Evolutionary conservation across 2,329 filamentous ascomycete genomes (phyloP).

Genomic region (Trichophyton schoenleinii): DNA sequence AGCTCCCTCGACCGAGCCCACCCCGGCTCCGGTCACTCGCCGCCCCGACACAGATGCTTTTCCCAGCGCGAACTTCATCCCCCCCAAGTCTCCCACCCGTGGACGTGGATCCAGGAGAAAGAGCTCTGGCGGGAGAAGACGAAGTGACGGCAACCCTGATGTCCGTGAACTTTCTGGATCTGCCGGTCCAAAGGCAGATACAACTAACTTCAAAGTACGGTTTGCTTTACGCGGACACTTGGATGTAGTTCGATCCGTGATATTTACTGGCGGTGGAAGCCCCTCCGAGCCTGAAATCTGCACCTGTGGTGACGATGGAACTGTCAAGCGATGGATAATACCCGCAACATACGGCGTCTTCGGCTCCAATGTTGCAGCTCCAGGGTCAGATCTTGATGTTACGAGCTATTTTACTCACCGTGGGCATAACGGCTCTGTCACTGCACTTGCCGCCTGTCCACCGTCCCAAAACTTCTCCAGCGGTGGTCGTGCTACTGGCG

Average conservation of each 20-base stretch:
- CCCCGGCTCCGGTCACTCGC: conserved; percentile 36
- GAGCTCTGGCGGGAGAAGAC: conserved; percentile 60
- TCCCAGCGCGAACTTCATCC: conserved; percentile 62
- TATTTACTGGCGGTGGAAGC: conserved; percentile 92
- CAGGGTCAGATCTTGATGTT: conserved; percentile 72
- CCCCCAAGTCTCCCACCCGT: conserved; percentile 67
- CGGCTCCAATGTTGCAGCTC: conserved; percentile 40
- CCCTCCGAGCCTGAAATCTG: conserved; percentile 94
- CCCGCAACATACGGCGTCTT: conserved; percentile 59
- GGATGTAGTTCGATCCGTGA: conserved; percentile 84
- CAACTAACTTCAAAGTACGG: conserved; percentile 73
- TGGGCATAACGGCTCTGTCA: conserved; percentile 81
- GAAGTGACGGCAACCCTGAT: conserved; percentile 53
- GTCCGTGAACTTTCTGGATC: conserved; percentile 35
- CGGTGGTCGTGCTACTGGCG: conserved; percentile 72
- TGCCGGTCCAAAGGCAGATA: conserved; percentile 46
- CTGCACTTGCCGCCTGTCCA: conserved; percentile 75
- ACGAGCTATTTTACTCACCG: conserved; percentile 89
- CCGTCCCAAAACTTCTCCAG: conserved; percentile 80
- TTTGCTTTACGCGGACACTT: conserved; percentile 87
- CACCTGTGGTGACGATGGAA: conserved; percentile 87
- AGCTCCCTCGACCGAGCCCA: conserved; percentile 40
- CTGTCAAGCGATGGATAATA: conserved; percentile 94
- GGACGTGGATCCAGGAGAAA: conserved; percentile 59
- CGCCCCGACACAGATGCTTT: conserved; percentile 81